Base-by-base conservation (phyloP, 2,329 filamentous ascomycete species). In the Colletotrichum tamarilloi region DNA sequence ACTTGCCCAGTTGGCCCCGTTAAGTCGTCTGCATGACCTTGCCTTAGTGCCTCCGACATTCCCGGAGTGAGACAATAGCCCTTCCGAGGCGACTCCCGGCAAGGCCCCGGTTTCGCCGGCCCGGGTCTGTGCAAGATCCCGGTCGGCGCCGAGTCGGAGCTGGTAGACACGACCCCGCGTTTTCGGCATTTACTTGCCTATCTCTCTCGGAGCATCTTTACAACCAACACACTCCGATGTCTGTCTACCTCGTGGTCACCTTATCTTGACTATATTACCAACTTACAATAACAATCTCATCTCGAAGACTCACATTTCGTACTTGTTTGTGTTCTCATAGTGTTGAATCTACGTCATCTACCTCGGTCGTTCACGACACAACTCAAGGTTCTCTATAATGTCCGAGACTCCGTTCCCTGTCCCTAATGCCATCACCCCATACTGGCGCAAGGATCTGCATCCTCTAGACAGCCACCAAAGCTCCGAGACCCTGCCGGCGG, bases 391-490 rank as follows among this genome's bases (percentile, higher is more conserved):
- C 62, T 32, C 19, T 22, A 42, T 1, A 56, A 65, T 65, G 69
- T 58, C 38, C 26, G 28, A 49, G 5, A 46, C 30, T 14, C 71
- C 60, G 3, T 59, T 73, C 4, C 71, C 67, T 11, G 71, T 73
- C 2, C 56, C 60, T 12, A 62, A 71, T 24, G 59, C 67, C 12
- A 71, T 57, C 3, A 62, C 60, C 11, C 71, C 72, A 1, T 75
- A 69, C 49, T 75, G 72, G 74, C 72, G 68, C 12, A 30, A 52
- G 5, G 55, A 76, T 2, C 57, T 69, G 5, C 64, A 74, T 46
- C 30, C 58, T 52, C 72, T 76, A 12, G 57, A 76, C 67, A 53
- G 73, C 72, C 53, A 65, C n/a, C 74, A 66, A 32, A 72, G 63
- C 42, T 65, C 74, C 3, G 65, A 68, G 16, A 52, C 28, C 2